These are phyloP conservation scores for Alternaria alternata DNA, from an alignment of 2,329 filamentous ascomycete genomes.

Conservation along the genomic window DNA sequence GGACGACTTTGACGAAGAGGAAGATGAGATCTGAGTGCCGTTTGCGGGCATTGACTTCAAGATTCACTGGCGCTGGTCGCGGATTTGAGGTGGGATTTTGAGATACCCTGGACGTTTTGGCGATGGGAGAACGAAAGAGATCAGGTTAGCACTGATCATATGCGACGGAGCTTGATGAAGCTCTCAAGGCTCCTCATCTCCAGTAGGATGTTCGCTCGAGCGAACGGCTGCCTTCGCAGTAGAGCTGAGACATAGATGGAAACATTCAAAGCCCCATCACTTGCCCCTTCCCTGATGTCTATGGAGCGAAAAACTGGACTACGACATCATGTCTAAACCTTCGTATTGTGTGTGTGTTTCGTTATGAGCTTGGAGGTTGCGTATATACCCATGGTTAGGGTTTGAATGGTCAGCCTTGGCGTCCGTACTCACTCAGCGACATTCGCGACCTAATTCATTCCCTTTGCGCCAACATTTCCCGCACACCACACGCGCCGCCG, in stretches of 20 bases:
- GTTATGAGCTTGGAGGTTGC: background rate
- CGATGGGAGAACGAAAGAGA: background rate
- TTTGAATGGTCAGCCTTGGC: constrained; percentile 14
- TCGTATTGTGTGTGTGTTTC: background rate
- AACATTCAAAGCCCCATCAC: background rate
- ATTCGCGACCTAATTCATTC: background rate
- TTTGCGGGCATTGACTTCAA: background rate
- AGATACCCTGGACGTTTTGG: constrained; percentile 23
- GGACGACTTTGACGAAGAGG: constrained; percentile 96
- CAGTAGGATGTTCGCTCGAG: background rate
- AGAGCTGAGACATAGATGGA: background rate
- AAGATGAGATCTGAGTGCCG: constrained; percentile 79
- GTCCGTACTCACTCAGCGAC: constrained; percentile 3
- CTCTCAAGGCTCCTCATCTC: background rate
- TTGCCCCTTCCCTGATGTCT: too few species aligned
- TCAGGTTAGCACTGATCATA: background rate
- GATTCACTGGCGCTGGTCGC: constrained; percentile 2
- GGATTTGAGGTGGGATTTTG: background rate
- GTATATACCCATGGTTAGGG: background rate
- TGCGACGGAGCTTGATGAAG: background rate
- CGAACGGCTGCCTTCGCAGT: background rate
- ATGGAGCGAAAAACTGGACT: rapidly evolving
- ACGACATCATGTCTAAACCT: background rate
- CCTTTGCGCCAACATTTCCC: constrained; percentile 9
- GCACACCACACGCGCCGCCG: constrained; percentile 8